Base-by-base conservation (phyloP, 1,139 yeast species). In the Pichia kudriavzevii region DNA sequence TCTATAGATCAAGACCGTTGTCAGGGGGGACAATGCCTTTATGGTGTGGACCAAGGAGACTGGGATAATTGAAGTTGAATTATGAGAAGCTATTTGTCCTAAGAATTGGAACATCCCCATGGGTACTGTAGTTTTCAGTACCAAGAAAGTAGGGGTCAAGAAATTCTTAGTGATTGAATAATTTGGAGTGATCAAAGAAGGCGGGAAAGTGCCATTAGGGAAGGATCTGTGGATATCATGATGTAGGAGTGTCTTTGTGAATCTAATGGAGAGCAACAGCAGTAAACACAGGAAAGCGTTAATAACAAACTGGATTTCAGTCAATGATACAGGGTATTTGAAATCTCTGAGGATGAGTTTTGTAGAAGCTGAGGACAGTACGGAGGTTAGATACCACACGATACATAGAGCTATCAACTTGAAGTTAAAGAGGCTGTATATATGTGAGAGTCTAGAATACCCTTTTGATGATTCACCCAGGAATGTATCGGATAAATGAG, bases 31-130 rank as follows among this genome's bases (percentile, higher is more conserved):
- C 30, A 87, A 65, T 1, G 95, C 91, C 60, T 88, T 88, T 48
- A 88, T 78, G 13, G 95, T 87, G 58, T 87, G 95, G 19, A 88
- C 95, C 45, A 88, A 62, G 5, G 95, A 82, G 13, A 88, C 95
- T 0, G 96, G 95, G 31, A 88, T 82, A 42, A 80, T 60, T 3
- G 87, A 72, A 2, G 95, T 85, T 17, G 97, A 91, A 57, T 82
- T 81, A 56, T 87, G 95, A 5, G 94, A 75, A 10, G 94, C 75
- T 41, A 87, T 74, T 58, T 88, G 97, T 14, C 97, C 97, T 21
- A 79, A 64, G 44, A 88, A 81, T 61, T 88, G 97, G 60, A 88
- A 88, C 40, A 78, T 63, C 3, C 96, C 97, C 95, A 88, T 83
- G 16, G 96, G 96, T 20, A 84, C 70, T 0, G 94, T 83, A 22